These are phyloP conservation scores for Malassezia psittaci DNA, from an alignment of 1,284 basidiomycete species.

Conservation along the genomic window DNA sequence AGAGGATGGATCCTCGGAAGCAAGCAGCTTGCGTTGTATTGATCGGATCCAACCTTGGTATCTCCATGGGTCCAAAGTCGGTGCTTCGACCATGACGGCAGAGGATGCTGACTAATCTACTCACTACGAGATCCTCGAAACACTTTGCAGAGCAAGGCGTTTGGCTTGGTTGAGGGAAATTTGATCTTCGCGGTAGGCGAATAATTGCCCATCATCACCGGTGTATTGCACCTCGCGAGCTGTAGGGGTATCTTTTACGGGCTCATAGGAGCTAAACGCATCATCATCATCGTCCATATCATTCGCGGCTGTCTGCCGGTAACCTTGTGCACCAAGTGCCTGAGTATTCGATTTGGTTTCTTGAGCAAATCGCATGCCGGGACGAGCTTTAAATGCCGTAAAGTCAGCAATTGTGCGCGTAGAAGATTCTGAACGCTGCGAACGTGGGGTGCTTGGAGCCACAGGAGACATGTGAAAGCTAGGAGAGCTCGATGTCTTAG, in stretches of 20 bases:
- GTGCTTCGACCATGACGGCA: conserved; percentile 3
- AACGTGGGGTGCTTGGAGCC: no score
- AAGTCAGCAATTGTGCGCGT: conserved; percentile 36
- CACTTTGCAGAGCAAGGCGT: conserved; percentile 2
- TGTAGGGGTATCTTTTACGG: conserved; percentile 16
- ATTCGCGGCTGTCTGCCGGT: not conserved
- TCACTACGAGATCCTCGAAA: conserved; percentile 2
- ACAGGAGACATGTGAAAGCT: no score
- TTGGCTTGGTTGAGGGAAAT: conserved; percentile 41
- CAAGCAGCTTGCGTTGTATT: conserved; percentile 10
- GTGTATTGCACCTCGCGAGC: conserved; percentile 30
- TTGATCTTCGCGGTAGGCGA: conserved; percentile 37
- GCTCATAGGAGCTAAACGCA: conserved; percentile 20
- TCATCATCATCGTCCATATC: conserved; percentile 31
- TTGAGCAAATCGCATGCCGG: conserved; percentile 21
- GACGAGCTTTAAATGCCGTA: conserved; percentile 30
- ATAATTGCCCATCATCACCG: conserved; percentile 41
- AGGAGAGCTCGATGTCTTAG: not conserved
- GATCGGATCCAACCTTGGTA: conserved; percentile 7
- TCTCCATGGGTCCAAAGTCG: conserved; percentile 15
- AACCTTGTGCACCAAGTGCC: not conserved
- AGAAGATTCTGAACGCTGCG: not conserved
- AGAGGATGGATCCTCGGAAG: not conserved
- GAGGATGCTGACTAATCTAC: conserved; percentile 2
- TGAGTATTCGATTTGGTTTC: not conserved